These are phyloP conservation scores for Ogataea corticis DNA, from an alignment of 805 yeast genomes.

Conservation along the genomic window DNA sequence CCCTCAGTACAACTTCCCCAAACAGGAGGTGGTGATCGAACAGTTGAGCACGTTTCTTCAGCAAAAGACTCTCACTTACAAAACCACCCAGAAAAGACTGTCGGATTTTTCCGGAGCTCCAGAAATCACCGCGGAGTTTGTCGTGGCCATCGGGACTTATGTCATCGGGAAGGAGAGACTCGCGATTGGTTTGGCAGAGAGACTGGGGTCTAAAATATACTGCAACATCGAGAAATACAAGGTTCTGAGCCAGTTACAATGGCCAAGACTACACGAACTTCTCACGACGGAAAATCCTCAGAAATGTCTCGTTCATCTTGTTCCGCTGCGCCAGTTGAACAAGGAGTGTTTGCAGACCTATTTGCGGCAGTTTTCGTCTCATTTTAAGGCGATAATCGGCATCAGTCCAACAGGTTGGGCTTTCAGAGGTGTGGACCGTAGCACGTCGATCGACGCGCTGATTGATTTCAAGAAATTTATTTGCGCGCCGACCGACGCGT, in stretches of 20 bases:
- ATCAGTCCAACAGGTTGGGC: conserved; percentile 93
- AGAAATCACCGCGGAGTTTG: conserved; percentile 21
- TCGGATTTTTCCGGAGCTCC: conserved; percentile 32
- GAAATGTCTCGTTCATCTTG: conserved; percentile 65
- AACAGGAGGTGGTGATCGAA: conserved; percentile 66
- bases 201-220: conserved; percentile 53
- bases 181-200: conserved; percentile 64
- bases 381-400: conserved; percentile 66
- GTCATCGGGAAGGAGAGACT: conserved; percentile 90
- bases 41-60: conserved; percentile 53
- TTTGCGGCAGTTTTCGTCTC: conserved; percentile 44
- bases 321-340: conserved; percentile 61
- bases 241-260: conserved; percentile 47
- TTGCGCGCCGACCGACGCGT: conserved; percentile 12
- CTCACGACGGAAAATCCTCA: conserved; percentile 45
- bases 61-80: conserved; percentile 29
- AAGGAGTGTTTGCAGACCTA: conserved; percentile 48
- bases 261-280: conserved; percentile 41
- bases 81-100: conserved; percentile 34
- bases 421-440: conserved; percentile 37
- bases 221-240: conserved; percentile 49
- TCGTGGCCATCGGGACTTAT: conserved; percentile 81
- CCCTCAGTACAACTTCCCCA: conserved; percentile 74
- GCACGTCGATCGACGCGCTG: conserved; percentile 10
- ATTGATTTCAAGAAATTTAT: conserved; percentile 7